These are phyloP conservation scores for Crithidia expoeki DNA, from an alignment of 208 protist species.

Conservation along the genomic window DNA sequence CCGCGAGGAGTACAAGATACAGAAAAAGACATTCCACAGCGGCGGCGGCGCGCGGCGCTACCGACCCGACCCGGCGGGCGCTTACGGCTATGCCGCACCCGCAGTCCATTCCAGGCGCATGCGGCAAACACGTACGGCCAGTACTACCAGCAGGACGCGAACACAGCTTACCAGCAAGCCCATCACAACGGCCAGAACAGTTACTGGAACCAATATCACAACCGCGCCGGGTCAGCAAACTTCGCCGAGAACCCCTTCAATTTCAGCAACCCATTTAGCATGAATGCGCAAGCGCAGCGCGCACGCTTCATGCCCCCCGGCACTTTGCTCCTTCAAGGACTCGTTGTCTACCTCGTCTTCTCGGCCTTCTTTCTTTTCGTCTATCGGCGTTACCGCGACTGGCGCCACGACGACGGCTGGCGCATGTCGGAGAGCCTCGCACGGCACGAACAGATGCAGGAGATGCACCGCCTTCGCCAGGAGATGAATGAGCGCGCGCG, in stretches of 20 bases:
- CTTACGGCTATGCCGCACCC: constrained; percentile 23
- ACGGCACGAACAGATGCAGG: constrained; percentile 75
- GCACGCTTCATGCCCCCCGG: constrained; percentile 49
- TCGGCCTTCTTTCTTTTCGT: constrained; percentile 57
- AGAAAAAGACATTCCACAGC: constrained; percentile 42
- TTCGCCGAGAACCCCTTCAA: constrained; percentile 70
- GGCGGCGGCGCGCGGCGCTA: constrained; percentile 24
- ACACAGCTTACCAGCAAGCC: constrained; percentile 39
- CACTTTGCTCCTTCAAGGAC: constrained; percentile 57
- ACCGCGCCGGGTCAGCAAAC: constrained; percentile 1
- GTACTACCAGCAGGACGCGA: constrained; percentile 51
- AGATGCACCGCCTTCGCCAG: constrained; percentile 73
- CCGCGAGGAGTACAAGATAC: constrained; percentile 63
- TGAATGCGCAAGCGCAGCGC: constrained; percentile 46
- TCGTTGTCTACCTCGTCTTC: constrained; percentile 73
- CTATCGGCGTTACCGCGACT: constrained; percentile 75
- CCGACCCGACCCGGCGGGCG: constrained; percentile 24
- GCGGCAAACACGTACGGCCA: constrained; percentile 27
- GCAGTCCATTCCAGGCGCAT: constrained; percentile 18
- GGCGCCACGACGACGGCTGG: constrained; percentile 80
- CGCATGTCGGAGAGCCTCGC: constrained; percentile 75
- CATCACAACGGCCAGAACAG: constrained; percentile 34
- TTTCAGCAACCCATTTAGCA: constrained; percentile 58
- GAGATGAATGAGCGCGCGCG: constrained; percentile 70
- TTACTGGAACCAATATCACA: constrained; percentile 60